Evolutionary conservation across 2,329 filamentous ascomycete species (phyloP).

Genomic region (Ophiostoma sp.): DNA sequence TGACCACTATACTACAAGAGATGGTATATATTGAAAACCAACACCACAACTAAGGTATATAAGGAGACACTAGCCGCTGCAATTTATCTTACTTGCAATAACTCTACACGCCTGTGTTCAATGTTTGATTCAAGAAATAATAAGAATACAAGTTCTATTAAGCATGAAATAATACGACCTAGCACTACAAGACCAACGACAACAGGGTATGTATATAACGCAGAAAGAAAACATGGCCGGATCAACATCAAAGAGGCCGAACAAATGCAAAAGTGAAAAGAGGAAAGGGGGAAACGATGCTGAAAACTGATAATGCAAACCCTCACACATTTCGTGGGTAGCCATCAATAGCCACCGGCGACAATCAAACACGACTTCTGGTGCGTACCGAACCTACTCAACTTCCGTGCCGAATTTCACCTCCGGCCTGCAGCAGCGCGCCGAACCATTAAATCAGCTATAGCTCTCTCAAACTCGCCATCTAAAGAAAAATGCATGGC

Average conservation of each 20-base stretch:
- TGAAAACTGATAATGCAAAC: neutral
- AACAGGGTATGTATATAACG: constrained; percentile 6
- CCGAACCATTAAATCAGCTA: neutral
- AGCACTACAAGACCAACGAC: constrained; percentile 1
- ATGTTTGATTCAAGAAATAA: too few species aligned
- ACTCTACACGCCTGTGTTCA: too few species aligned
- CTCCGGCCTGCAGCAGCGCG: neutral
- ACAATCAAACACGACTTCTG: neutral
- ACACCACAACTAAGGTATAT: neutral
- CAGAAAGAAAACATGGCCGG: neutral
- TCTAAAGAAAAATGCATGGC: too few species aligned
- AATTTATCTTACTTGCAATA: too few species aligned
- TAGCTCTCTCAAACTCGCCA: neutral
- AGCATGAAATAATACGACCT: neutral
- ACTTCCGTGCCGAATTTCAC: neutral
- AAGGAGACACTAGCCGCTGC: neutral
- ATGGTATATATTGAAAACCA: constrained; percentile 9
- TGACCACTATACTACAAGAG: constrained; percentile 28
- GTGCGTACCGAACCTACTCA: too few species aligned
- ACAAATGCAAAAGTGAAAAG: neutral
- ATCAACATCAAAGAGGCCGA: neutral
- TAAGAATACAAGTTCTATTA: neutral
- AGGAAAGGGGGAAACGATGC: neutral
- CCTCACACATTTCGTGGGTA: neutral
- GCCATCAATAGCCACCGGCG: neutral